Base-by-base conservation (phyloP, 2,329 filamentous ascomycete genomes). In the Aspergillus costaricaensis region DNA sequence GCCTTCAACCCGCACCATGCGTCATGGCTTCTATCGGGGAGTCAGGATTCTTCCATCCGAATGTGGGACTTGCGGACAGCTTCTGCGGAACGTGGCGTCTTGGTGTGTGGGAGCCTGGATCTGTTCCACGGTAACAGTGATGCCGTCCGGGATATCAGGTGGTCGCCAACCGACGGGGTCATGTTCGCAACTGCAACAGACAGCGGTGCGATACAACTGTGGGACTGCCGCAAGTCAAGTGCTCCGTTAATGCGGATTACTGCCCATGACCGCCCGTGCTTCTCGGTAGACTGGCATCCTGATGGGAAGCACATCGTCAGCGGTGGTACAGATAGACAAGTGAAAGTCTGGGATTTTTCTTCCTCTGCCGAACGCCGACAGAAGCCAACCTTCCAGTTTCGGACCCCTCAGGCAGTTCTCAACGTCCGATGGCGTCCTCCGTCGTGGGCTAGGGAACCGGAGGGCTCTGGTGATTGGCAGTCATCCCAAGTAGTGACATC, bases 121-220 rank as follows among this genome's bases (percentile, higher is more conserved):
- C 80, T 80, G 55, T 87, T 82, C 67, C 77, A 80, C 47, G 83
- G 85, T 36, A 82, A 85, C 66, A 86, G 82, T 65, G 85, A 86
- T 65, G 85, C 84, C 43, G 82, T 89, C 32, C 81, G 87, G 52
- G 86, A 88, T 69, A 81, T 88, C 60, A 82, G 85, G 66, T 89
- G 86, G 86, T 88, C 85, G 36, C 86, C 86, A 7, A 85, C 80
- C 6, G 85, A 88, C 65, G 85, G 82, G 15, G 78, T 85, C 58
- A 81, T 86, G 66, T 88, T 88, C 72, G 86, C 86, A 6, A 85
- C 86, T 65, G 85, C 85, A 48, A 87, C 86, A 15, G 86, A 89
- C 70, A 85, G 84, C 64, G 86, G 86, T 43, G 82, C 81, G 57
- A 82, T 89, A 49, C 86, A 88, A 70, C 79, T 84, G 63, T 89